phyloP scores from a whole-genome alignment of 2,329 filamentous ascomycete species.

The Fusarium subtropicale region DNA sequence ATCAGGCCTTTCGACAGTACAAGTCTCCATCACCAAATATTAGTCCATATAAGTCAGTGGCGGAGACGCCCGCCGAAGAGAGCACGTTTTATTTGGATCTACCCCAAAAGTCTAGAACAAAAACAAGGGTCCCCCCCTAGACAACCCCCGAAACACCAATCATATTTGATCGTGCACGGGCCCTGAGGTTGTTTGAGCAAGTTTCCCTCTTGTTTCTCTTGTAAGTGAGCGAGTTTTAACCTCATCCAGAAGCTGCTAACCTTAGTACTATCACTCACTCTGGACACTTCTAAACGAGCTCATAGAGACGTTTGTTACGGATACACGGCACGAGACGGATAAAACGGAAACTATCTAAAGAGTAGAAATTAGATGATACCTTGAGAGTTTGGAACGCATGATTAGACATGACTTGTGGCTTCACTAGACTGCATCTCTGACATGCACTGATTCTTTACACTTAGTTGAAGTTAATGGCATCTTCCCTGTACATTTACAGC shows the following conservation, averaged over 20 bases:
- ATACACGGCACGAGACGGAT: conserved; percentile 37
- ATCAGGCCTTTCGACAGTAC: neutral
- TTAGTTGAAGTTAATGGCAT: neutral
- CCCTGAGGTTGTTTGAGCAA: conserved; percentile 56
- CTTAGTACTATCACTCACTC: neutral
- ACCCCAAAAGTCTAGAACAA: conserved; percentile 32
- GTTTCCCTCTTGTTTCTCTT: conserved; percentile 42
- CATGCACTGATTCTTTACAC: neutral
- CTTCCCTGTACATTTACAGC: neutral
- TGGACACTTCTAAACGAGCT: neutral
- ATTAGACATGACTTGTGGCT: neutral
- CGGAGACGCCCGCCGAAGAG: conserved; percentile 12
- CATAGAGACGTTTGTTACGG: conserved; percentile 3
- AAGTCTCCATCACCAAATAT: conserved; percentile 18
- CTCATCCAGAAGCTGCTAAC: neutral
- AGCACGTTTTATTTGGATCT: conserved; percentile 13
- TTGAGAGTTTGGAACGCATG: neutral
- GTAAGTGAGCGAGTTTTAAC: conserved; percentile 31
- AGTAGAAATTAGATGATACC: neutral
- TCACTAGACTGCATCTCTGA: neutral
- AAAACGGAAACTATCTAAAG: conserved; percentile 12
- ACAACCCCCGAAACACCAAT: conserved; percentile 28
- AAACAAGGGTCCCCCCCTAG: conserved; percentile 31
- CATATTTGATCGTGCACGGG: conserved; percentile 21
- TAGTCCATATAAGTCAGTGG: conserved; percentile 18